Evolutionary conservation across 768 basidiomycete species (phyloP).

Genomic region (Sistotremastrum suecicum): DNA sequence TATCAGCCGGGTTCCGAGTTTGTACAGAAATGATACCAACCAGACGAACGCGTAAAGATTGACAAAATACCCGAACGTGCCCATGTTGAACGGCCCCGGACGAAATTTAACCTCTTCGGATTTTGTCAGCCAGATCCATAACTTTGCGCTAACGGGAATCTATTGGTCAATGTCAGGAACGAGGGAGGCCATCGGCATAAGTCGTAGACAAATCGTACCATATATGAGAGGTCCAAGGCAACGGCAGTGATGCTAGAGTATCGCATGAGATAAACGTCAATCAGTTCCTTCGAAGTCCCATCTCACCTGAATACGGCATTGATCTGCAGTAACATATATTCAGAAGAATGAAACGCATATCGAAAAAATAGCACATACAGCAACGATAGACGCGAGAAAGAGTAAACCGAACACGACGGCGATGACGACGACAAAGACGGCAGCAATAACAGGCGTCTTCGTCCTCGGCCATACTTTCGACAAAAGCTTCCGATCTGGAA

Average conservation of each 20-base stretch:
- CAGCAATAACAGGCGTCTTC: constrained; percentile 6
- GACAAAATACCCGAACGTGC: constrained; percentile 3
- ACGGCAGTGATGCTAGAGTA: constrained; percentile 5
- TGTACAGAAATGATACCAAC: not conserved
- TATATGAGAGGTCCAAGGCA: constrained; percentile 3
- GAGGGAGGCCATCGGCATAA: not conserved
- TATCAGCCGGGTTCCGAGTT: not conserved
- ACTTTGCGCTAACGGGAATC: constrained; percentile 4
- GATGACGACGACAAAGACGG: constrained; percentile 6
- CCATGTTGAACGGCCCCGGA: constrained; percentile 6
- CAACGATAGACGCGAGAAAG: constrained; percentile 6
- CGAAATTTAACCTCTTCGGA: constrained; percentile 1
- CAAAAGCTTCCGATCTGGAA: constrained; percentile 4
- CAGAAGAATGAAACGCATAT: not conserved
- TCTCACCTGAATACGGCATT: constrained; percentile 7
- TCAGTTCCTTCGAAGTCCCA: not conserved
- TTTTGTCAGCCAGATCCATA: constrained; percentile 1
- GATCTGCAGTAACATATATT: constrained; percentile 1
- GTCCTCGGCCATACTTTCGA: constrained; percentile 5
- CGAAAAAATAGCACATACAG: not conserved
- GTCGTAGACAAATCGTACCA: not conserved
- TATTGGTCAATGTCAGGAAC: not conserved
- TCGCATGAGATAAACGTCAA: not conserved
- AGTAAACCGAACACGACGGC: constrained; percentile 5
- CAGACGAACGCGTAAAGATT: constrained; percentile 6